Conservation (phyloP, 2,329 filamentous ascomycete genomes). For the Fusarium papillatum region DNA sequence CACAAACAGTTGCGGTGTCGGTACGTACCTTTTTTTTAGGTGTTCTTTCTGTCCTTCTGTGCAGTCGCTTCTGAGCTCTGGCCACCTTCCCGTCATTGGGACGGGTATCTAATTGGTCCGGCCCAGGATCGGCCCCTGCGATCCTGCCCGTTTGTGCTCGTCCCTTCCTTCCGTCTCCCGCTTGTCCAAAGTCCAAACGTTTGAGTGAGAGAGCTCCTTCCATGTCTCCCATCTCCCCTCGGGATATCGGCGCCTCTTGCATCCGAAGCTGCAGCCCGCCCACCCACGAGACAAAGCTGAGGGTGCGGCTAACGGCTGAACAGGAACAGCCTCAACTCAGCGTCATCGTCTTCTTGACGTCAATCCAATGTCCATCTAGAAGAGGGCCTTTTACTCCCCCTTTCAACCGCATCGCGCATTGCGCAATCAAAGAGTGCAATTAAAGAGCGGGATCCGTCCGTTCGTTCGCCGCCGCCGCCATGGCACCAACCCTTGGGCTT, state of each 20-base stretch:
- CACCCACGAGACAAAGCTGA: conserved; percentile 20
- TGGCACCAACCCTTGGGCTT: conserved; percentile 51
- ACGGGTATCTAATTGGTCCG: conserved; percentile 24
- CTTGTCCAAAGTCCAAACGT: background rate
- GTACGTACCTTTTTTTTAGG: conserved; percentile 28
- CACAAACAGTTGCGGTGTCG: conserved; percentile 36
- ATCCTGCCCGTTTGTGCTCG: conserved; percentile 8
- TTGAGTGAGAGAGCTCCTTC: background rate
- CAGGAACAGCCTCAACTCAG: conserved; percentile 38
- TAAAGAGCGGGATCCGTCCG: conserved; percentile 27
- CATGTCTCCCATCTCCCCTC: conserved; percentile 6
- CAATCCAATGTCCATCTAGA: conserved; percentile 38
- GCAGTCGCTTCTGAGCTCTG: conserved; percentile 8
- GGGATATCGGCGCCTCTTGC: conserved; percentile 39
- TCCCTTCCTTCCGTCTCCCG: conserved; percentile 5
- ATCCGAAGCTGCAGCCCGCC: conserved; percentile 29
- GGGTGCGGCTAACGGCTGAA: conserved; percentile 36
- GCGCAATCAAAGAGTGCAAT: conserved; percentile 14
- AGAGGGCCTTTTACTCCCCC: conserved; percentile 7
- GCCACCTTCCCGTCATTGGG: background rate
- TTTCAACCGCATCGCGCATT: conserved; percentile 2
- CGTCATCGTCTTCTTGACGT: conserved; percentile 43
- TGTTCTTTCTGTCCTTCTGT: conserved; percentile 6
- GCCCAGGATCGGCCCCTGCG: background rate
- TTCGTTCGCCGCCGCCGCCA: conserved; percentile 39